These are phyloP conservation scores for Pseudocercospora eumusae DNA, from an alignment of 2,329 filamentous ascomycete species.

Conservation along the genomic window DNA sequence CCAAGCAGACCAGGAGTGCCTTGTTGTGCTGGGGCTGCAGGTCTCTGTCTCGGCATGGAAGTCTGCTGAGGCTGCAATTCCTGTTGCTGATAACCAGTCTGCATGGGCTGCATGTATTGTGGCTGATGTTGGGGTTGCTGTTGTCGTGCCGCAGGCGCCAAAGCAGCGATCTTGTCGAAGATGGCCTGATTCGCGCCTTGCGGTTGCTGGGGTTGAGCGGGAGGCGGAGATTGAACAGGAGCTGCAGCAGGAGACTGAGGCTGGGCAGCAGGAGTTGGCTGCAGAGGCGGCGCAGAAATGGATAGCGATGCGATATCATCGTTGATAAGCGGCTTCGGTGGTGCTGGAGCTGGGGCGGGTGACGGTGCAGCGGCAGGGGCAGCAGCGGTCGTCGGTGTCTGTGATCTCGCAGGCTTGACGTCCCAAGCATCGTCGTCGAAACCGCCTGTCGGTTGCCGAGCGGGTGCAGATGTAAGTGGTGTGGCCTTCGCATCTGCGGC, in stretches of 20 bases:
- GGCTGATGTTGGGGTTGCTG: slow-evolving; percentile 36
- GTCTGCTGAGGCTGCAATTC: slow-evolving; percentile 41
- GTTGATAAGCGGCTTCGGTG: slow-evolving; percentile 57
- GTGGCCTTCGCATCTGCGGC: slow-evolving; percentile 52
- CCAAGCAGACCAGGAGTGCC: slow-evolving; percentile 64
- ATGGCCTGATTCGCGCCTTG: slow-evolving; percentile 48
- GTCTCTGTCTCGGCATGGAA: slow-evolving; percentile 63
- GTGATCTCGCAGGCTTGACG: slow-evolving; percentile 75
- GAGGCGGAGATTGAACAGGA: slow-evolving; percentile 30
- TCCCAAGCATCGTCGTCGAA: slow-evolving; percentile 99
- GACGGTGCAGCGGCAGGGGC: slow-evolving; percentile 36
- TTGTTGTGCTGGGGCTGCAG: slow-evolving; percentile 65
- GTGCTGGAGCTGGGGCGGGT: slow-evolving; percentile 42
- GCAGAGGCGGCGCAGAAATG: slow-evolving; percentile 61
- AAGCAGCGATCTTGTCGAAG: slow-evolving; percentile 52
- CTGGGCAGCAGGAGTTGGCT: slow-evolving; percentile 55
- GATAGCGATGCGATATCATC: slow-evolving; percentile 71
- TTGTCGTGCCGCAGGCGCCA: slow-evolving; percentile 32
- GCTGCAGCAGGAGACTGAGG: slow-evolving; percentile 41
- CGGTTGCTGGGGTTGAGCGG: slow-evolving; percentile 49
- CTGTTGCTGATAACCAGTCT: slow-evolving; percentile 28
- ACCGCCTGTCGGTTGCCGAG: slow-evolving; percentile 55
- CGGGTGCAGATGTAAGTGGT: slow-evolving; percentile 51
- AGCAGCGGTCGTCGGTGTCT: slow-evolving; percentile 41
- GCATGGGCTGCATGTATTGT: slow-evolving; percentile 27